Conservation (phyloP, 1,284 basidiomycete genomes). For the Moniliophthora roreri region DNA sequence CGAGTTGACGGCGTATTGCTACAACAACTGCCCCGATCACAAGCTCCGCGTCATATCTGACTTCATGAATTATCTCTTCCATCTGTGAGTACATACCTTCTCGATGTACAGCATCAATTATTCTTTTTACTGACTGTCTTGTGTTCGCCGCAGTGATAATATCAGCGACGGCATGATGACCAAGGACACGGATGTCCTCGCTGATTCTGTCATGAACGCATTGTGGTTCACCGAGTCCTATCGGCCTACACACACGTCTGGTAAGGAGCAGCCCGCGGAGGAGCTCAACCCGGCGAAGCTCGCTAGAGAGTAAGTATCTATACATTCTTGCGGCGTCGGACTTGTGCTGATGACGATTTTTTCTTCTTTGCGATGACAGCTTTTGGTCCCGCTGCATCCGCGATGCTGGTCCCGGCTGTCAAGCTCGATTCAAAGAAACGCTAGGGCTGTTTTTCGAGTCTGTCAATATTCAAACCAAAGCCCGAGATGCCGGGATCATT, state of each 20-base stretch:
- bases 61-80: conserved; percentile 60
- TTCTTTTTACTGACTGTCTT: background rate
- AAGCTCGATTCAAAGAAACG: conserved; percentile 56
- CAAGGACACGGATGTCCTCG: conserved; percentile 44
- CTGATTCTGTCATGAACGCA: conserved; percentile 52
- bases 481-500: conserved; percentile 45
- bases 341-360: background rate
- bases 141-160: conserved; percentile 42
- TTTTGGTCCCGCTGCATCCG: conserved; percentile 53
- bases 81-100: conserved; percentile 33
- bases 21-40: conserved; percentile 49
- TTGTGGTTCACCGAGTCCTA: conserved; percentile 46
- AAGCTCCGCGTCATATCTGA: conserved; percentile 63
- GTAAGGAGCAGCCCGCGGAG: conserved; percentile 33
- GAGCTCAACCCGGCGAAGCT: conserved; percentile 50
- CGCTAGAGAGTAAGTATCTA: conserved; percentile 49
- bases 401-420: conserved; percentile 48
- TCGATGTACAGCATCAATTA: conserved; percentile 5
- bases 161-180: conserved; percentile 59
- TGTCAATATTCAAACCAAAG: conserved; percentile 51
- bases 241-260: conserved; percentile 34
- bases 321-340: background rate
- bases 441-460: conserved; percentile 55
- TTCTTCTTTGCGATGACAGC: conserved; percentile 28
- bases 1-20: conserved; percentile 65